These are phyloP conservation scores for Magnaporthiopsis incrustans DNA, from an alignment of 2,329 filamentous ascomycete species.

Conservation along the genomic window DNA sequence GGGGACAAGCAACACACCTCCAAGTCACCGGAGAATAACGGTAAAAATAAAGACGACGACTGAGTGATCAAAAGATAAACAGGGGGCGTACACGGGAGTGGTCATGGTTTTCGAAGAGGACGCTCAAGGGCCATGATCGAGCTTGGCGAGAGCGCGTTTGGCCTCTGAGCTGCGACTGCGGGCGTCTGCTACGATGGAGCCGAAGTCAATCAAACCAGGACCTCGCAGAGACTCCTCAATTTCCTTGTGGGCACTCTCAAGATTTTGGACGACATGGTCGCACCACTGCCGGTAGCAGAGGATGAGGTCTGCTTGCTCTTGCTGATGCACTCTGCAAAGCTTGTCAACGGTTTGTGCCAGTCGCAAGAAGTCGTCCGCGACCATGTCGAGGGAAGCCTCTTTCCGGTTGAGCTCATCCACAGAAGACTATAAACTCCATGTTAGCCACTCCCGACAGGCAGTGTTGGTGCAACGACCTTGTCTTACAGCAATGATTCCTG, in stretches of 20 bases:
- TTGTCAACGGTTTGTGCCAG: background rate
- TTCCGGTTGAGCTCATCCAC: background rate
- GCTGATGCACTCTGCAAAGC: background rate
- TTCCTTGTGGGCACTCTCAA: background rate
- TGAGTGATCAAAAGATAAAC: no score
- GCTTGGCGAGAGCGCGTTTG: background rate
- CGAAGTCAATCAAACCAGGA: background rate
- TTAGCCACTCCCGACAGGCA: background rate
- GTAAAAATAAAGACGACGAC: no score
- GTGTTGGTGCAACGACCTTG: background rate
- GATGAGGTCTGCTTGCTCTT: background rate
- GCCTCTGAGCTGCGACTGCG: background rate
- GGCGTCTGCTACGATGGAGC: background rate
- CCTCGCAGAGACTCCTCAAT: background rate
- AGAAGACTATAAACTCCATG: background rate
- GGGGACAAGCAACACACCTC: no score
- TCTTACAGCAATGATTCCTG: background rate
- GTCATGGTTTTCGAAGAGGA: no score
- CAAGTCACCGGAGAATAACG: no score
- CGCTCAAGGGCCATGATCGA: no score
- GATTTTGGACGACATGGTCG: background rate
- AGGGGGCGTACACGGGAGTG: no score
- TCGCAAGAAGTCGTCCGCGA: background rate
- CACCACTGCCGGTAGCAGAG: background rate
- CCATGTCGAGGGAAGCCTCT: background rate